These are phyloP conservation scores for Daucus carota DNA, from an alignment of 129 eudicot species.

Conservation along the genomic window DH1_v3.0 NC_030389.2:41944001-41944500, in stretches of 20 bases:
- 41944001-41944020: neutral
- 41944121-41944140: neutral
- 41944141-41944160: neutral
- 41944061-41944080: neutral
- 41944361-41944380: no score
- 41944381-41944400: no score
- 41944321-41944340: no score
- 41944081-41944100: neutral
- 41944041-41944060: neutral
- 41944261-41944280: neutral
- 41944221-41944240: neutral
- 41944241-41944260: neutral
- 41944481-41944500: no score
- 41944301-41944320: no score
- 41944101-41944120: neutral
- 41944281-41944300: neutral
- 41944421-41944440: no score
- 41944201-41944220: neutral
- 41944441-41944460: no score
- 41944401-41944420: no score
- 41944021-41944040: neutral
- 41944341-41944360: no score
- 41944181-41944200: neutral
- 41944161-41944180: neutral
- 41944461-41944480: no score